Evolutionary conservation across 176 grass and related monocot genomes (phyloP).

Genomic region (Paspalum notatum): DNA sequence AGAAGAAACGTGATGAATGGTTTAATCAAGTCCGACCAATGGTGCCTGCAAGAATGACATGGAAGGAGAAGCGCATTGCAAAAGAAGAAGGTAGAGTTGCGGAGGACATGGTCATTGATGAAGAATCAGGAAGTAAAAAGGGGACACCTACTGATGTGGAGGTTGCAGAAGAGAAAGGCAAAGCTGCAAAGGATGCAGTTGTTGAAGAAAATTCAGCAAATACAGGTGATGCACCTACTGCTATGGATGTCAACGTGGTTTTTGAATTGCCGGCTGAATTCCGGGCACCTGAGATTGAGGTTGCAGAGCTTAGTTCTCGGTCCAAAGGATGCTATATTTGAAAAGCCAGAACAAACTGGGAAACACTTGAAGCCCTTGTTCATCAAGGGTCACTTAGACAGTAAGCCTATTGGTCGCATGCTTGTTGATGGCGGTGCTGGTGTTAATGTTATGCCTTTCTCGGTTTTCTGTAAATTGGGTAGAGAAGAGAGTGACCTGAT

Average conservation of each 20-base stretch:
- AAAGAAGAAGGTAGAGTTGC: neutral
- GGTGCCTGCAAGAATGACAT: neutral
- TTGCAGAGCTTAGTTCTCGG: neutral
- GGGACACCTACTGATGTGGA: too few relatives aligned
- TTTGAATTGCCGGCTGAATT: neutral
- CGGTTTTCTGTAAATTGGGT: neutral
- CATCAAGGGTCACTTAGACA: neutral
- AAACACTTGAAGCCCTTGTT: neutral
- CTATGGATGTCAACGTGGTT: neutral
- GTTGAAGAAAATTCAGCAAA: neutral
- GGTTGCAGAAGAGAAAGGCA: neutral
- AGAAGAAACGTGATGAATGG: neutral
- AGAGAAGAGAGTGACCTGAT: neutral
- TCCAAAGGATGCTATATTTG: neutral
- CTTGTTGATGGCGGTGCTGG: neutral
- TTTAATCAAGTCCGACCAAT: neutral
- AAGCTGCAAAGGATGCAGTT: neutral
- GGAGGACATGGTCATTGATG: neutral
- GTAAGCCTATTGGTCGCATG: constrained; percentile 18
- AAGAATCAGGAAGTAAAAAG: neutral
- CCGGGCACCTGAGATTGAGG: neutral
- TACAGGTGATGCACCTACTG: neutral
- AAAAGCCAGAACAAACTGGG: neutral
- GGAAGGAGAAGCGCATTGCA: neutral
- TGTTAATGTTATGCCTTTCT: neutral